These are phyloP conservation scores for Populus ilicifolia DNA, from an alignment of 345 rosid species.

Conservation along the genomic window DNA sequence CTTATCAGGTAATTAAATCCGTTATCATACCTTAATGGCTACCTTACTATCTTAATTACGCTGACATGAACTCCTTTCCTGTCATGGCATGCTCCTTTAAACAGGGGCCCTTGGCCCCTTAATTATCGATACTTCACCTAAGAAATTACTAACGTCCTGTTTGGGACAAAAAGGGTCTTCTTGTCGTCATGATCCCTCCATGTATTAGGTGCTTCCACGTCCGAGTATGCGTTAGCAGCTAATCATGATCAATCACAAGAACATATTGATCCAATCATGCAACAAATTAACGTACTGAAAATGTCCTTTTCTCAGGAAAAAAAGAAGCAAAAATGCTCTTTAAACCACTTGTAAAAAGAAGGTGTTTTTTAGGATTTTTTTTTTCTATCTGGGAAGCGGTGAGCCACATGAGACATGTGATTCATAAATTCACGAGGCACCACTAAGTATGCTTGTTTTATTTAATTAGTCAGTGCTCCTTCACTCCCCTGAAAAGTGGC, in stretches of 20 bases:
- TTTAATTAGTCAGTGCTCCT: neutral
- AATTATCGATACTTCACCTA: neutral
- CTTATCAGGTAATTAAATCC: conserved; percentile 17
- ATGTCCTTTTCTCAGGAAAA: neutral
- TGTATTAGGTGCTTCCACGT: neutral
- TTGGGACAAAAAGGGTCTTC: neutral
- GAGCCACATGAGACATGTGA: neutral
- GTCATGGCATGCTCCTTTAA: neutral
- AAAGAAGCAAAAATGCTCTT: neutral
- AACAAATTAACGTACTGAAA: neutral
- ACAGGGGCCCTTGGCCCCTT: neutral
- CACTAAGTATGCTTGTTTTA: too few species aligned
- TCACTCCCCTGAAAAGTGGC: neutral
- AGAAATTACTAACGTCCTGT: neutral
- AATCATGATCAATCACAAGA: neutral
- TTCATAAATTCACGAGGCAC: too few species aligned
- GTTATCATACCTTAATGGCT: neutral
- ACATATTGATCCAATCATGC: neutral
- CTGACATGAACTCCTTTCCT: neutral
- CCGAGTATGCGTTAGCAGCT: neutral
- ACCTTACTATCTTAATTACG: too few species aligned
- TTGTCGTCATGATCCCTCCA: neutral
- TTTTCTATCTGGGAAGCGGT: neutral
- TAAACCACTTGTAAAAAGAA: neutral
- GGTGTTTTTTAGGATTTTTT: too few species aligned